A percentile compares a stretch with the other conserved stretches of the same genome.
These are phyloP conservation scores for Exophiala oligosperma DNA, from an alignment of 2,329 filamentous ascomycete species.

Conservation along the genomic window DNA sequence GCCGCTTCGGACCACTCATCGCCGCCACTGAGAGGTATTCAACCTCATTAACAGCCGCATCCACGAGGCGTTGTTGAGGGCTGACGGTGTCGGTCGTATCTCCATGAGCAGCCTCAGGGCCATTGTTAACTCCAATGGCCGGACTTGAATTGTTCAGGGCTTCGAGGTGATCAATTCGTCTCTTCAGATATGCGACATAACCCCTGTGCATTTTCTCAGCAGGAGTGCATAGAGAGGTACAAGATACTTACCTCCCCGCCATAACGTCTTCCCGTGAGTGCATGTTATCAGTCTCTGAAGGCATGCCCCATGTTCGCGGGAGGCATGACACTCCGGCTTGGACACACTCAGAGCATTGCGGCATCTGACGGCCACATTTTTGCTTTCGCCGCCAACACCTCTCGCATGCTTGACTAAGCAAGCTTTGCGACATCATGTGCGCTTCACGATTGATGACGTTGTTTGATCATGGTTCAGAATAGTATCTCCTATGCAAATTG, in stretches of 20 bases:
- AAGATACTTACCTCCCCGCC: no score
- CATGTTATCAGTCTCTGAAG: no score
- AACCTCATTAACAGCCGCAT: neutral
- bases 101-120: no score
- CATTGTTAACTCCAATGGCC: no score
- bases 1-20: constrained; percentile 4
- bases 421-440: neutral
- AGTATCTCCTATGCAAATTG: no score
- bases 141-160: no score
- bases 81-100: no score
- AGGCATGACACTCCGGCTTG: neutral
- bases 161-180: no score
- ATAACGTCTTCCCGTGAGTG: no score
- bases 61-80: neutral
- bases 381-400: constrained; percentile 9
- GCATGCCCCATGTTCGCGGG: constrained; percentile 2
- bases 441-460: neutral
- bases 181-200: no score
- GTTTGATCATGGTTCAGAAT: neutral
- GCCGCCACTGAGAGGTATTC: constrained; percentile 6
- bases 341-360: constrained; percentile 1
- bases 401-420: constrained; percentile 1
- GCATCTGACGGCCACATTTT: constrained; percentile 5
- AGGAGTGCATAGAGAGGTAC: no score
- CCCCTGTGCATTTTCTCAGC: no score